phyloP scores from a whole-genome alignment of 75 land plant genomes.

The Selaginella tamariscina region DNA sequence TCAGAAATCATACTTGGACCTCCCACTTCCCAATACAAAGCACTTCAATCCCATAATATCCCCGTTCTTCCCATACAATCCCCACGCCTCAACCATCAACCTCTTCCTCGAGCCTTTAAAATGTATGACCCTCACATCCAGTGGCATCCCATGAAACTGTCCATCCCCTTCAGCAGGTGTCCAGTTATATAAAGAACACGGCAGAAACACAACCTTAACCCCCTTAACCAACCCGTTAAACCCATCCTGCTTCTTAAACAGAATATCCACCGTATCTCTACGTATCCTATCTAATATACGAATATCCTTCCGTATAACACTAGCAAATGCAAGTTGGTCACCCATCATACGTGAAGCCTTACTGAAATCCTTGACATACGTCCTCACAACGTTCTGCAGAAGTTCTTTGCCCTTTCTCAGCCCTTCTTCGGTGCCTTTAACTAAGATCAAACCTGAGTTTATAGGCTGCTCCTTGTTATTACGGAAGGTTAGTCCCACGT shows the following conservation, averaged over 20 bases:
- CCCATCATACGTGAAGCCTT: conserved; percentile 1
- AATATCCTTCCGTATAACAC: conserved; percentile 4
- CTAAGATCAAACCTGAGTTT: background rate
- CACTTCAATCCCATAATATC: background rate
- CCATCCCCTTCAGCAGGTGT: conserved; percentile 9
- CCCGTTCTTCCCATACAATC: background rate
- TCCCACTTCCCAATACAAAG: background rate
- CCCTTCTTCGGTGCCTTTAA: background rate
- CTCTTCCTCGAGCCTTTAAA: conserved; percentile 18
- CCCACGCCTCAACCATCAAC: conserved; percentile 15
- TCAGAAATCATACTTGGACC: conserved; percentile 14
- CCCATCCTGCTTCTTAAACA: background rate
- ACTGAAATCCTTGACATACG: background rate
- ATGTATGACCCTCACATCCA: conserved; percentile 5
- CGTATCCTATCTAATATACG: too few species aligned
- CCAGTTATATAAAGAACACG: conserved; percentile 4
- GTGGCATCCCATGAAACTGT: conserved; percentile 6
- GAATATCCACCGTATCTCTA: background rate
- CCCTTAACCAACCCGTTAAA: background rate
- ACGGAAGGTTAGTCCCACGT: conserved; percentile 78
- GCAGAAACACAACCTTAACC: background rate
- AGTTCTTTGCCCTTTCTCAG: background rate
- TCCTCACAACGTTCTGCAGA: background rate
- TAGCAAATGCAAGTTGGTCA: conserved; percentile 13
- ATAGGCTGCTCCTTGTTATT: conserved; percentile 16